Percentiles rank a stretch among this genome's conserved stretches.
These are phyloP conservation scores for Tetrapyrgos nigripes DNA, from an alignment of 1,284 basidiomycete species.

Conservation along the genomic window DNA sequence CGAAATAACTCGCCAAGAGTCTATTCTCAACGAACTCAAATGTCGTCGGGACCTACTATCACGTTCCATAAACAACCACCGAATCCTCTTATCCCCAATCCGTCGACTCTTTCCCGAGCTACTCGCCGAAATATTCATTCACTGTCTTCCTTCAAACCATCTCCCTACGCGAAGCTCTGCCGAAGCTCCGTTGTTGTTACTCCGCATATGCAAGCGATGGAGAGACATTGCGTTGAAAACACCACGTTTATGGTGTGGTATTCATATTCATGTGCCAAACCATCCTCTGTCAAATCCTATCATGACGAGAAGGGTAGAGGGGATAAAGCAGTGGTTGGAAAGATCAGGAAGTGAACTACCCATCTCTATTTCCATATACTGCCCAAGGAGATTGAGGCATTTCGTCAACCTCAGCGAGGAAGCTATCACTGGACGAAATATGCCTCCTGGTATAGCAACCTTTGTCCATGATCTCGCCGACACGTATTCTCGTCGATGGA, in stretches of 20 bases:
- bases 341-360: background rate
- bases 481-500: background rate
- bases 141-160: constrained; percentile 12
- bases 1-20: background rate
- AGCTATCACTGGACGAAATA: background rate
- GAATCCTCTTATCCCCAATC: constrained; percentile 8
- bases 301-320: background rate
- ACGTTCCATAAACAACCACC: constrained; percentile 8
- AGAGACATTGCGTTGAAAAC: constrained; percentile 13
- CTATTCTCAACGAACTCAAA: background rate
- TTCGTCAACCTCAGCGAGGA: background rate
- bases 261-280: constrained; percentile 14
- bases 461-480: background rate
- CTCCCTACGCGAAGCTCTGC: constrained; percentile 7
- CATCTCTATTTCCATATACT: background rate
- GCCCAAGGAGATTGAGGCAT: background rate
- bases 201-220: constrained; percentile 14
- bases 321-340: background rate
- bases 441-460: background rate
- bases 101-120: constrained; percentile 13
- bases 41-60: background rate
- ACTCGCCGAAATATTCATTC: constrained; percentile 16
- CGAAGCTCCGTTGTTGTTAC: constrained; percentile 15
- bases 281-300: background rate
- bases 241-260: constrained; percentile 12